Evolutionary conservation across 208 protist genomes (phyloP), one percentile per base, ranked within the genome.

Genomic region (Trypanosomatidae sp.): DNA sequence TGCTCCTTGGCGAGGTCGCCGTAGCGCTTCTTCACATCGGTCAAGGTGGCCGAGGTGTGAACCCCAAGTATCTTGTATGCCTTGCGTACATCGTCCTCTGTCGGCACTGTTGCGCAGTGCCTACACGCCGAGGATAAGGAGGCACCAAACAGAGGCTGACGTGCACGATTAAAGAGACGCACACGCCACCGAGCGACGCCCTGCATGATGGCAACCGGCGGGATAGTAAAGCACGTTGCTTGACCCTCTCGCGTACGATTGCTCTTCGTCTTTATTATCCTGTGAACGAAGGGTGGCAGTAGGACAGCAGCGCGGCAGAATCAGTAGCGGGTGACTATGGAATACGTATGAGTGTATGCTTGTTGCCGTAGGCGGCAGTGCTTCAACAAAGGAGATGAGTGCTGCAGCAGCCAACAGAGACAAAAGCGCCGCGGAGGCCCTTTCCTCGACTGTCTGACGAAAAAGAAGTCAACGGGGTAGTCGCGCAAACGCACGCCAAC

Each of bases 1-100:
- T 97, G 91, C 74, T 92, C 73, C 79, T 96, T 97, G 15, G 91
- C 93, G 15, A 97, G 83, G 41, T 85, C 82, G 3, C 93, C 77
- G 67, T 96, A 97, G 30, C 82, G 77, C 71, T 89, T 86, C 70
- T 94, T 95, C n/a, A 97, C 82, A 55, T 95, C 91, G 4, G 80
- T 62, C 56, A 91, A 86, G 0, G 86, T 58, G 28, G 78, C 74
- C 2, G 78, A 83, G 30, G 70, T 59, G 33, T 77, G 56, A 46
- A 93, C 79, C n/a, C 92, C 92, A 6, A 97, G 82, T 28, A 87
- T 81, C 49, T 83, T 81, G 76, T 90, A 97, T 30, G 92, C 92
- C 71, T 72, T 73, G 4, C 78, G 76, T 58, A 97, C 89, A 56
- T 96, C 90, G 33, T 93, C 84, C 53, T 92, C 89, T n/a, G 84